Evolutionary conservation across 345 rosid species (phyloP).

Genomic region (Boechera stricta): DNA sequence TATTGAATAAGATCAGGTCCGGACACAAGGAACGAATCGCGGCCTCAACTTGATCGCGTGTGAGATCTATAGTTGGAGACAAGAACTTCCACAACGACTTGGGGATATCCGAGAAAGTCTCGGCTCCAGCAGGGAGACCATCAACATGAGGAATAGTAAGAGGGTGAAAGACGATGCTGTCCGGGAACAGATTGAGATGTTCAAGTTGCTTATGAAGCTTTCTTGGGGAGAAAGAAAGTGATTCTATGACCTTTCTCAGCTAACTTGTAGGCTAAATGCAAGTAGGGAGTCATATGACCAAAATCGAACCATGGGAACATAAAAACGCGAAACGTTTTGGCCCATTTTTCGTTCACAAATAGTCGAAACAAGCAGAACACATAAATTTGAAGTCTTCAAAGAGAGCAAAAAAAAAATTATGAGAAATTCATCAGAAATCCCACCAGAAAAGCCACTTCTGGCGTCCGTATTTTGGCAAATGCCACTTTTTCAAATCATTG

Average conservation of each 20-base stretch:
- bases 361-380: neutral
- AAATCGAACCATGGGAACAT: slow-evolving; percentile 57
- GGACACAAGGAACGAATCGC: slow-evolving; percentile 24
- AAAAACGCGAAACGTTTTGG: slow-evolving; percentile 23
- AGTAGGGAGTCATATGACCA: slow-evolving; percentile 53
- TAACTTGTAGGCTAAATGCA: slow-evolving; percentile 52
- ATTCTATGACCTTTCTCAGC: slow-evolving; percentile 49
- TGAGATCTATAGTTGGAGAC: neutral
- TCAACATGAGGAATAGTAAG: slow-evolving; percentile 23
- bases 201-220: slow-evolving; percentile 39
- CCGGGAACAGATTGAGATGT: slow-evolving; percentile 44
- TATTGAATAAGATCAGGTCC: slow-evolving; percentile 32
- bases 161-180: slow-evolving; percentile 47
- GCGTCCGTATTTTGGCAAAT: too few relatives aligned
- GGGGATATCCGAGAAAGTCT: slow-evolving; percentile 38
- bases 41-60: slow-evolving; percentile 25
- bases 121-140: slow-evolving; percentile 41
- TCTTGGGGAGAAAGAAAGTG: slow-evolving; percentile 50
- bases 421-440: too few relatives aligned
- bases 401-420: too few relatives aligned
- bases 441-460: too few relatives aligned
- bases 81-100: neutral
- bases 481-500: too few relatives aligned
- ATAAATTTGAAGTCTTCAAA: neutral
- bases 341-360: neutral